phyloP scores from a whole-genome alignment of 2,329 filamentous ascomycete species.

The Bimuria novae-zelandiae region DNA sequence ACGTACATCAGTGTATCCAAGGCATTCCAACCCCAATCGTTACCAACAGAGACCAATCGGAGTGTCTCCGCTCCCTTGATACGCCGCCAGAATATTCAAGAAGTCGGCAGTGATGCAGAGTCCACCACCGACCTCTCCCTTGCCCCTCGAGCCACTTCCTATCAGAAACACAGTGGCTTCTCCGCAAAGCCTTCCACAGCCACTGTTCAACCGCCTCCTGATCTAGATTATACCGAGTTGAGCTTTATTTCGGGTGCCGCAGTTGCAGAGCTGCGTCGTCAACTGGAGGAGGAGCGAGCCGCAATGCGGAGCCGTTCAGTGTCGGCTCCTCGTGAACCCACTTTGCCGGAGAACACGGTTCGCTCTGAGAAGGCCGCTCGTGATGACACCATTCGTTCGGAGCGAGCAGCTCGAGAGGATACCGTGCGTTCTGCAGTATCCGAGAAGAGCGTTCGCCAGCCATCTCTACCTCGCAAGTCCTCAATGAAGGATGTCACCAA shows the following conservation, averaged over 20 bases:
- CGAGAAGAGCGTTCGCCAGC: slow-evolving; percentile 46
- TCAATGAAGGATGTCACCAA: slow-evolving; percentile 56
- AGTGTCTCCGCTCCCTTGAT: slow-evolving; percentile 40
- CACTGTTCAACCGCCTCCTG: slow-evolving; percentile 33
- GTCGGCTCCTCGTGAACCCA: slow-evolving; percentile 29
- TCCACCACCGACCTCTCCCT: slow-evolving; percentile 49
- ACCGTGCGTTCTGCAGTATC: slow-evolving; percentile 45
- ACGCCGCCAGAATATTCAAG: slow-evolving; percentile 23
- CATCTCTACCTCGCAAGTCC: slow-evolving; percentile 57
- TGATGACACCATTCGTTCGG: slow-evolving; percentile 43
- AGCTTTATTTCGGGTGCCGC: slow-evolving; percentile 59
- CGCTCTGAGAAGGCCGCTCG: slow-evolving; percentile 36
- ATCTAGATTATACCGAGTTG: slow-evolving; percentile 55
- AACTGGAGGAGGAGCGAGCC: slow-evolving; percentile 59
- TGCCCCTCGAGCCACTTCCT: slow-evolving; percentile 35
- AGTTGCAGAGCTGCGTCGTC: slow-evolving; percentile 59
- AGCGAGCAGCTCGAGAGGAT: slow-evolving; percentile 40
- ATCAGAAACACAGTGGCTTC: slow-evolving; percentile 30
- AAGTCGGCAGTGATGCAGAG: slow-evolving; percentile 40
- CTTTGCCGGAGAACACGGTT: slow-evolving; percentile 46
- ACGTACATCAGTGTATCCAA: slow-evolving; percentile 30
- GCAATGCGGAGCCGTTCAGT: slow-evolving; percentile 42
- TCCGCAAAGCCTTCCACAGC: slow-evolving; percentile 21
- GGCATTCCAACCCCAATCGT: slow-evolving; percentile 19
- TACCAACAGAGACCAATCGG: slow-evolving; percentile 24